Conservation (phyloP, 371 early-diverging fungal species). For the Cokeromyces recurvatus region DNA sequence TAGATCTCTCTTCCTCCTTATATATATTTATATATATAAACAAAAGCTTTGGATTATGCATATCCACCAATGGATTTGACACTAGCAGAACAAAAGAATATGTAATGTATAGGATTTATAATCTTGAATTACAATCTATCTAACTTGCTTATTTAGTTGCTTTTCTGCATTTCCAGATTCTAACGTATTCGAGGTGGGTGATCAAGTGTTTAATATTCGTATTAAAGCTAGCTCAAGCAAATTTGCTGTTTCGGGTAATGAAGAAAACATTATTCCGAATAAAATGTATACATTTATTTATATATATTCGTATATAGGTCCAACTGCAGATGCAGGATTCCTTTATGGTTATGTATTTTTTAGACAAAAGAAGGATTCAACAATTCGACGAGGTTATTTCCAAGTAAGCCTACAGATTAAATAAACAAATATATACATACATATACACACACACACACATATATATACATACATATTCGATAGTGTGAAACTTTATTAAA, state of each 20-base stretch:
- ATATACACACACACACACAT: too few species aligned
- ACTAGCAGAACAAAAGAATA: conserved; percentile 72
- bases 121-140: neutral
- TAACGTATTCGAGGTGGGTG: conserved; percentile 86
- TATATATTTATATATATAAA: too few species aligned
- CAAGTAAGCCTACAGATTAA: conserved; percentile 67
- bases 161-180: conserved; percentile 97
- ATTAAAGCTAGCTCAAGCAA: conserved; percentile 66
- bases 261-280: conserved; percentile 2
- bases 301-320: conserved; percentile 45
- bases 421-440: too few species aligned
- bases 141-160: conserved; percentile 46
- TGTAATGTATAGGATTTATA: conserved; percentile 56
- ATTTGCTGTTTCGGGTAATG: conserved; percentile 52
- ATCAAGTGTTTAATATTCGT: conserved; percentile 86
- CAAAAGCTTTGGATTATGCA: conserved; percentile 73
- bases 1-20: too few species aligned
- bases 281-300: neutral
- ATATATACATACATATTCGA: too few species aligned
- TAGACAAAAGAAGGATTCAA: conserved; percentile 82
- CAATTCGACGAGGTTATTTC: conserved; percentile 87
- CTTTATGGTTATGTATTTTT: conserved; percentile 94
- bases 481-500: neutral
- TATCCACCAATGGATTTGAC: conserved; percentile 82
- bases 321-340: conserved; percentile 68